Conservation (phyloP, 768 basidiomycete species). For the Lyophyllum atratum region DNA sequence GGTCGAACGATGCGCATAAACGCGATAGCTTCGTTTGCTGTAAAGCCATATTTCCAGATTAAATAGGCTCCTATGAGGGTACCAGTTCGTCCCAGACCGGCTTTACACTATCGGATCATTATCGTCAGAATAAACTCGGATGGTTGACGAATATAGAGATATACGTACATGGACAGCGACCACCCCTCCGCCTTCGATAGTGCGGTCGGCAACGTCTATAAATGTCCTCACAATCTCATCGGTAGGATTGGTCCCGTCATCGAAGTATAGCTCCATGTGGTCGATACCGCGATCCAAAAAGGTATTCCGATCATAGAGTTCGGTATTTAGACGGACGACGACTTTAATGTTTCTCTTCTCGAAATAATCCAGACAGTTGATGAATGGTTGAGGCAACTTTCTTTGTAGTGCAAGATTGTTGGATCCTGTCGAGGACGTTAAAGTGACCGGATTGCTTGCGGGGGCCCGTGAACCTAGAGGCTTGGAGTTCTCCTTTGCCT, state of each 20-base stretch:
- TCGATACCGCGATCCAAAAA: constrained; percentile 86
- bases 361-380: constrained; percentile 93
- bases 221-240: constrained; percentile 94
- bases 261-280: constrained; percentile 93
- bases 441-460: constrained; percentile 15
- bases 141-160: constrained; percentile 3
- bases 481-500: constrained; percentile 49
- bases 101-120: constrained; percentile 72
- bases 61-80: constrained; percentile 97
- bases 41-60: constrained; percentile 98
- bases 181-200: constrained; percentile 77
- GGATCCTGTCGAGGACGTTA: constrained; percentile 31
- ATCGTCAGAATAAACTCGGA: constrained; percentile 22
- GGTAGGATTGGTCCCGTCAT: constrained; percentile 97
- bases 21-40: constrained; percentile 92
- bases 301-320: constrained; percentile 80
- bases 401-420: constrained; percentile 67
- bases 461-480: constrained; percentile 22
- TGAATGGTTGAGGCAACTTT: constrained; percentile 77
- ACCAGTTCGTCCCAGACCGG: constrained; percentile 94
- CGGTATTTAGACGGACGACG: constrained; percentile 92
- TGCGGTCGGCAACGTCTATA: constrained; percentile 79
- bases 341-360: constrained; percentile 84
- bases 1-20: constrained; percentile 99
- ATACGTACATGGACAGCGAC: constrained; percentile 84